Evolutionary conservation across 2,329 filamentous ascomycete species (phyloP).

Genomic region (Zalaria sp.): DNA sequence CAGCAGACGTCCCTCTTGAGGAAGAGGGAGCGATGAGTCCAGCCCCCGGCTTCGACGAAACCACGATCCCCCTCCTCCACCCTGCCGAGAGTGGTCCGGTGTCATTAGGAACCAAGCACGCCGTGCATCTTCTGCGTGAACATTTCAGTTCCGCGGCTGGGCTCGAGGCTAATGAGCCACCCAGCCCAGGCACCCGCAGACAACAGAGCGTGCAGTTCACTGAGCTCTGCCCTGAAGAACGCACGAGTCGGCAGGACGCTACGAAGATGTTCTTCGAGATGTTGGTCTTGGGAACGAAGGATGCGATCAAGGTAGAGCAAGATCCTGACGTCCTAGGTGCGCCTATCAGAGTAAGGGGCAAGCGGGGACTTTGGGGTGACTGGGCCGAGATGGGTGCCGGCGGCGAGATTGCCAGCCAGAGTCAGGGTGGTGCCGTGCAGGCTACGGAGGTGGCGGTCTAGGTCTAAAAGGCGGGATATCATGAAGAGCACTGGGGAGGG

Average conservation of each 20-base stretch:
- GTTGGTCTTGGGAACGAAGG: conserved; percentile 89
- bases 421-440: conserved; percentile 2
- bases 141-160: conserved; percentile 49
- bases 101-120: conserved; percentile 84
- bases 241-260: conserved; percentile 74
- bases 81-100: conserved; percentile 76
- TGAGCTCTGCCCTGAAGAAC: conserved; percentile 69
- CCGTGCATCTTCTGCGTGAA: conserved; percentile 85
- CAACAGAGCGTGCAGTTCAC: conserved; percentile 76
- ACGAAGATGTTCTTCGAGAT: conserved; percentile 99
- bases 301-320: conserved; percentile 95
- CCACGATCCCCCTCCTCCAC: conserved; percentile 59
- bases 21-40: conserved; percentile 23
- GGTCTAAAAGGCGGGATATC: too few relatives aligned
- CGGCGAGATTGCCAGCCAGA: conserved; percentile 1
- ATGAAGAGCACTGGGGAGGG: too few relatives aligned
- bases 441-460: background rate
- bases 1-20: conserved; percentile 19
- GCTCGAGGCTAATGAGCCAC: conserved; percentile 46
- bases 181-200: conserved; percentile 56
- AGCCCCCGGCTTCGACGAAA: conserved; percentile 59
- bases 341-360: conserved; percentile 70
- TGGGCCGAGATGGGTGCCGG: conserved; percentile 64
- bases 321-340: conserved; percentile 52
- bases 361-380: conserved; percentile 89